Evolutionary conservation across 2,329 filamentous ascomycete genomes (phyloP).

Genomic region (Colletotrichum spaethianum): DNA sequence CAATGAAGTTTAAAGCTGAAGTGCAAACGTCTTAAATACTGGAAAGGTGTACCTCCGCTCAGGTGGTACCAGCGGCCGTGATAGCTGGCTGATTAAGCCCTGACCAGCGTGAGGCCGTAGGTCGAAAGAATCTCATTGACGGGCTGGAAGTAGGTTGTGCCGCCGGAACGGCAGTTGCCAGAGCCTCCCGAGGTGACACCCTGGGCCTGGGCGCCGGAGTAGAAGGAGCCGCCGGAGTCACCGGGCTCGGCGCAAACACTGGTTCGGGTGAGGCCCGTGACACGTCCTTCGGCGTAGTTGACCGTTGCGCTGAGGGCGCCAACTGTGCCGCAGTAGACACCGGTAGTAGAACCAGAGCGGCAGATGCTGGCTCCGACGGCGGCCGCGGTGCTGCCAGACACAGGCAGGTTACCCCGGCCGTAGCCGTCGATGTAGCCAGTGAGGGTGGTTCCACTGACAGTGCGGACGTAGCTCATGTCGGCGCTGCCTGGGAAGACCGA

Average conservation of each 20-base stretch:
- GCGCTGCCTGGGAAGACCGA: slow-evolving; percentile 57
- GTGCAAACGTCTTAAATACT: background rate
- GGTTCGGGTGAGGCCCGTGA: slow-evolving; percentile 57
- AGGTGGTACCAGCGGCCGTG: slow-evolving; percentile 1
- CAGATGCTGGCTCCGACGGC: slow-evolving; percentile 54
- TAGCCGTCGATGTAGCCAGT: slow-evolving; percentile 53
- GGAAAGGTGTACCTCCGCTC: background rate
- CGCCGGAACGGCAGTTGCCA: slow-evolving; percentile 54
- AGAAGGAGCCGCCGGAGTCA: slow-evolving; percentile 58
- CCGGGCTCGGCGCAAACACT: slow-evolving; percentile 58
- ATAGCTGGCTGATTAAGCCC: slow-evolving; percentile 36
- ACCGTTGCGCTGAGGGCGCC: slow-evolving; percentile 53
- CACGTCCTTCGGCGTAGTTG: slow-evolving; percentile 55
- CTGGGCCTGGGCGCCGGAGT: slow-evolving; percentile 57
- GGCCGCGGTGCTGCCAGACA: slow-evolving; percentile 55
- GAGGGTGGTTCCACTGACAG: slow-evolving; percentile 52
- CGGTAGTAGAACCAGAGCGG: slow-evolving; percentile 58
- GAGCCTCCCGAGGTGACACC: slow-evolving; percentile 58
- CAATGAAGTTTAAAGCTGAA: background rate
- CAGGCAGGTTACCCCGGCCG: slow-evolving; percentile 49
- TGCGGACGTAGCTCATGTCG: slow-evolving; percentile 56
- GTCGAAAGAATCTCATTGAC: slow-evolving; percentile 57
- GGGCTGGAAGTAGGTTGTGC: slow-evolving; percentile 58
- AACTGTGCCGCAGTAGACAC: slow-evolving; percentile 56
- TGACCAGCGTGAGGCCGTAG: slow-evolving; percentile 52